Conservation (phyloP, 371 early-diverging fungal genomes). For the Circinella minor region DNA sequence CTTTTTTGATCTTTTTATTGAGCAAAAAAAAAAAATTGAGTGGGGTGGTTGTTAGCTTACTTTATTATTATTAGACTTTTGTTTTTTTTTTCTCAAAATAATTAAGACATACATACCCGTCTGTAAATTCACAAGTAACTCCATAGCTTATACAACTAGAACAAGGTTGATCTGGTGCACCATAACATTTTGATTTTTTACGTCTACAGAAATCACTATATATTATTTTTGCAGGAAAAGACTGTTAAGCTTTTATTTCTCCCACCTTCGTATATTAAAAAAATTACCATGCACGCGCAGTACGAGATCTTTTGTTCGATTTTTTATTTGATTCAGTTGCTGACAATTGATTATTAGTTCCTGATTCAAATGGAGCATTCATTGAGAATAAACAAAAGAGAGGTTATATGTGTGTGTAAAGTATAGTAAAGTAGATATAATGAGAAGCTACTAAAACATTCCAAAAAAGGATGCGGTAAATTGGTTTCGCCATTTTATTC, state of each 20-base stretch:
- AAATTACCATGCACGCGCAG: slow-evolving; percentile 28
- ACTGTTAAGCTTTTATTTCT: not conserved
- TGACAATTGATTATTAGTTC: not conserved
- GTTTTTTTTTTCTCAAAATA: not conserved
- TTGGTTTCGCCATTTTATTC: not conserved
- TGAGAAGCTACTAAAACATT: not conserved
- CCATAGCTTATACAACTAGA: slow-evolving; percentile 38
- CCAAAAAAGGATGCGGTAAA: not conserved
- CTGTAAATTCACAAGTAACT: slow-evolving; percentile 32
- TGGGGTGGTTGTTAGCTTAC: not conserved
- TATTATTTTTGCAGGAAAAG: not conserved
- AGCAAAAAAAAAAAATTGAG: not conserved
- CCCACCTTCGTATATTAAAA: not conserved
- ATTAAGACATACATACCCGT: slow-evolving; percentile 6
- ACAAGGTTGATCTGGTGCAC: slow-evolving; percentile 33
- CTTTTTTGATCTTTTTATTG: slow-evolving; percentile 28
- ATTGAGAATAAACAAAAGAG: not conserved
- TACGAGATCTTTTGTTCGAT: slow-evolving; percentile 16
- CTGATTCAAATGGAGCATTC: not conserved
- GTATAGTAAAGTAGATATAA: not conserved
- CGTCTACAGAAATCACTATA: slow-evolving; percentile 45
- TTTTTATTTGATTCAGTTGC: not conserved
- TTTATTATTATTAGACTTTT: too few species aligned
- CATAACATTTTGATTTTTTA: slow-evolving; percentile 42
- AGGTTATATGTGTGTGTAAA: not conserved